Base-by-base conservation (phyloP, 73 alveolate genomes). In the Paramecium sexaurelia region DNA sequence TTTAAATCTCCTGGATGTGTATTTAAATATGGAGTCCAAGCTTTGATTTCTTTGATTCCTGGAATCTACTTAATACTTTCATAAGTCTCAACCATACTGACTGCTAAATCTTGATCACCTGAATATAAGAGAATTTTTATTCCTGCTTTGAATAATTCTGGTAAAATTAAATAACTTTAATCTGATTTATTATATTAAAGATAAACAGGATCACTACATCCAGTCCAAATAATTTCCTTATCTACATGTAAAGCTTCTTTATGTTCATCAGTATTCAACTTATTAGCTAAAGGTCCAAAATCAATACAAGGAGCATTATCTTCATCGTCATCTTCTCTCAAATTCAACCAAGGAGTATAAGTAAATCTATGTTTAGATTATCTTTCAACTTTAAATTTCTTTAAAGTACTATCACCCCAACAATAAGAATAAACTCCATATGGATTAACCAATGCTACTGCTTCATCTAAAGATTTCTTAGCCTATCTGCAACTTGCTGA, bases 71-170 rank as follows among this genome's bases (percentile, higher is more conserved):
- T 17, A 11, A 78, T 39, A 3, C 73, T 36, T 78, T 45, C 55
- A 11, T n/a, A 41, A 3, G 90, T 78, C 35, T 78, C 90, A 37
- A 41, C 75, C 43, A 78, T 45, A 41, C 75, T 41, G 9, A 78
- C 90, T 2, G 90, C 90, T 19, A 78, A 45, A 78, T 78, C 90
- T 78, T 78, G 36, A 78, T 78, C 90, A 17, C 90, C 90, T 3
- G 75, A 40, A 78, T 78, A 78, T 26, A 78, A 0, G 19, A 78
- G 73, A 9, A 78, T 78, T n/a, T 78, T 17, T 2, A 40, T 39
- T 32, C 71, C 71, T 36, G 43, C 45, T 33, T 41, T 9, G 41
- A 29, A 24, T 19, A 78, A 33, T 26, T 78, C 33, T 19, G 90
- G 90, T 41, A 78, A 35, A 22, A 78, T 78, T 15, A 0, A 10